These are phyloP conservation scores for Stipa capillata DNA, from an alignment of 176 grass and related monocot genomes.

Conservation along the genomic window DNA sequence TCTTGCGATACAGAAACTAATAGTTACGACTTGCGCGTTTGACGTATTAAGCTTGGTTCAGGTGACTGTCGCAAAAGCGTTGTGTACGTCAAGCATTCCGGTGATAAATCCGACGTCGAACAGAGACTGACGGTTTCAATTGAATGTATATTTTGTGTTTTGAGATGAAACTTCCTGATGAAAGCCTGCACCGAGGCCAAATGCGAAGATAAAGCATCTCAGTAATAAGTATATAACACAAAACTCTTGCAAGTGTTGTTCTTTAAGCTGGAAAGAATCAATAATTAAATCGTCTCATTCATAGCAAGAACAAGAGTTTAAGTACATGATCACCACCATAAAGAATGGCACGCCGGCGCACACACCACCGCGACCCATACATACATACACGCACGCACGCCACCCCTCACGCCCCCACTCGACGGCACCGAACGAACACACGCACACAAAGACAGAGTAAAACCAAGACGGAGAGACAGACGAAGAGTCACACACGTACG, in stretches of 20 bases:
- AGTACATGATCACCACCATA: constrained; percentile 21
- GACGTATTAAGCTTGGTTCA: no score
- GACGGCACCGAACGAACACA: background rate
- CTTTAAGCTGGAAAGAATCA: constrained; percentile 33
- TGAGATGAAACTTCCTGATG: background rate
- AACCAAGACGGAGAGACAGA: background rate
- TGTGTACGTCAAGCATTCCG: background rate
- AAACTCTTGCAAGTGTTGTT: background rate
- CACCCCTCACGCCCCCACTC: background rate
- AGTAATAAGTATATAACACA: background rate
- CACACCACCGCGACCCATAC: constrained; percentile 23
- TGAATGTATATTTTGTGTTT: no score
- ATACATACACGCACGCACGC: constrained; percentile 18
- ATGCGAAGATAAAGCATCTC: background rate
- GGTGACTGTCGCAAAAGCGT: background rate
- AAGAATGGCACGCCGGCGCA: constrained; percentile 30
- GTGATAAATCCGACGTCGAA: background rate
- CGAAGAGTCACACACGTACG: background rate
- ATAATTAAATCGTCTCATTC: constrained; percentile 56
- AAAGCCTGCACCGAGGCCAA: background rate
- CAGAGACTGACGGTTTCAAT: background rate
- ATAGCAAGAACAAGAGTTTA: background rate
- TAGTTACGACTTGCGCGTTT: no score
- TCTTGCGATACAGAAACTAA: background rate
- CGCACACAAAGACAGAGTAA: background rate